Evolutionary conservation across 2,329 filamentous ascomycete genomes (phyloP), one percentile per base, ranked within the genome.

Genomic region (Amauroascus niger): DNA sequence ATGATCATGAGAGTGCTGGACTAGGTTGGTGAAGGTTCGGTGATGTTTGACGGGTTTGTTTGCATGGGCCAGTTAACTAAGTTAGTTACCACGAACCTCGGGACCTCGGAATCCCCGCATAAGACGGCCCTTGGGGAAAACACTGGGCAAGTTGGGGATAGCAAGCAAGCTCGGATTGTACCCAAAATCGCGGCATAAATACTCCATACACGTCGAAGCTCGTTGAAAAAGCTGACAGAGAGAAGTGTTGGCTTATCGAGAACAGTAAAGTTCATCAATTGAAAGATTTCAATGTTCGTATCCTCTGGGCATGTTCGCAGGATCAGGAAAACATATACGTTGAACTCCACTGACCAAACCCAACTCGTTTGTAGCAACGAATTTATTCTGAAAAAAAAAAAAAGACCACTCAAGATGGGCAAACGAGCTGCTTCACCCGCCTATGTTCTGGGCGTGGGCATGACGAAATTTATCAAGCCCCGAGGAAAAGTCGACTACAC

Each of bases 401-500:
- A 44, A 14, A 9, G 6, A 43, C 28, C 22, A 11, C 11, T 45
- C 65, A 75, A 49, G 57, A 79, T 80, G 77, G 73, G 70, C 59
- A 74, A 75, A 61, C 77, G 78, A 61, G 61, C 69, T 65, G 66
- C 67, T 53, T 72, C 75, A 58, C 78, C 78, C 62, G 78, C 78
- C 77, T 97, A 97, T 77, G 87, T 97, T 67, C 82, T 97, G 57
- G 91, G 91, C 76, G 93, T 97, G 62, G 91, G 91, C 75, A 93
- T 97, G 88, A 97, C 91, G 74, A 95, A 95, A 74, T 97, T 97
- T 80, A 91, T 96, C 80, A 96, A 96, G 77, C 90, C 90, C 40
- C 82, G 90, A 54, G 88, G 88, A 68, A 91, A 91, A 69, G 87
- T 95, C 60, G 89, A 95, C 74, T 96, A 96, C 74, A 88, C 88